Percentiles rank a stretch among this genome's conserved stretches.
Evolutionary conservation across 148 eudicot species (phyloP).

Genomic region (Gaultheria prostrata): DNA sequence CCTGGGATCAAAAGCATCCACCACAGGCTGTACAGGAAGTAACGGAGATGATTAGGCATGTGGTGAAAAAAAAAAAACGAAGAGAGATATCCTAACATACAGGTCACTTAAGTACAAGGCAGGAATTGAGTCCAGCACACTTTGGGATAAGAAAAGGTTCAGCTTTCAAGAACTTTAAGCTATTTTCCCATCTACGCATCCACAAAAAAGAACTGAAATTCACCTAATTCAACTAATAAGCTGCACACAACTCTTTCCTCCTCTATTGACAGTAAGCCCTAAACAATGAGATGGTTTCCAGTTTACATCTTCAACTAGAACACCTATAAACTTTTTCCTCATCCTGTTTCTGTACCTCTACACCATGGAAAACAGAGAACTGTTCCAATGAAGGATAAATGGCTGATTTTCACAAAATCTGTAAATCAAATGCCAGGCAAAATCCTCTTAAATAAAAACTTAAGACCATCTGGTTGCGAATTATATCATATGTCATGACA

Average conservation of each 20-base stretch:
- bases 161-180: not conserved
- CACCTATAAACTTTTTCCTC: not conserved
- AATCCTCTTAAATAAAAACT: not conserved
- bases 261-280: not conserved
- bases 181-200: not conserved
- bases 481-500: not conserved
- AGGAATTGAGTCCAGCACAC: not conserved
- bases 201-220: not conserved
- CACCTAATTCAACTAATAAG: not conserved
- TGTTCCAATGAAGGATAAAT: not conserved
- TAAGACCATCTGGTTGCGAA: not conserved
- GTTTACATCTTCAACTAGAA: constrained; percentile 2
- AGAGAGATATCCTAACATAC: not conserved
- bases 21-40: constrained; percentile 73
- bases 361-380: not conserved
- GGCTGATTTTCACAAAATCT: not conserved
- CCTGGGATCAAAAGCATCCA: constrained; percentile 99
- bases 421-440: not conserved
- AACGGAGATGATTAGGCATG: not conserved
- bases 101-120: not conserved
- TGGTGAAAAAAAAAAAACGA: not conserved
- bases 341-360: not conserved
- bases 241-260: not conserved
- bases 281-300: not conserved
- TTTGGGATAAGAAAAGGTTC: not conserved